Conservation (phyloP, 2,329 filamentous ascomycete species). For the Mycosphaerella sp. region DNA sequence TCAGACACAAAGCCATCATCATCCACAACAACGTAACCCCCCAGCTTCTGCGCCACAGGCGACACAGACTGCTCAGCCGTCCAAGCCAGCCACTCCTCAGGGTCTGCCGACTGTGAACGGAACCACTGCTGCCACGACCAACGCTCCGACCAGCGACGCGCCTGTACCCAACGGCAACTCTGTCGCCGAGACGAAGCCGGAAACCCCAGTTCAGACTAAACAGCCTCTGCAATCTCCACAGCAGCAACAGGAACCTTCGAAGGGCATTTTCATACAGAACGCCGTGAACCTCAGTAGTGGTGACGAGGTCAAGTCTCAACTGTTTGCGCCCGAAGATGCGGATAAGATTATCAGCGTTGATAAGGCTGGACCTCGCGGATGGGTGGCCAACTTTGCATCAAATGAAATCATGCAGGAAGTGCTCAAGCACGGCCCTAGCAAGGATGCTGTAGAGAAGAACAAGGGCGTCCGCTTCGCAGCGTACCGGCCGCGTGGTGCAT, state of each 20-base stretch:
- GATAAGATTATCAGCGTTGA: constrained; percentile 63
- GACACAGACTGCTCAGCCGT: constrained; percentile 25
- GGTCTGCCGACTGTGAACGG: constrained; percentile 28
- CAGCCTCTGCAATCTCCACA: constrained; percentile 24
- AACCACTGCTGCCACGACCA: constrained; percentile 24
- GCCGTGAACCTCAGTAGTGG: constrained; percentile 58
- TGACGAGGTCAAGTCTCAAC: constrained; percentile 66
- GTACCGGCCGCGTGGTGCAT: constrained; percentile 61
- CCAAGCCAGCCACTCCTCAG: constrained; percentile 26
- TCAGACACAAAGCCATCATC: constrained; percentile 23
- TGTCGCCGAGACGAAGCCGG: constrained; percentile 35
- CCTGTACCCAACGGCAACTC: constrained; percentile 48
- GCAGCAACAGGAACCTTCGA: constrained; percentile 43
- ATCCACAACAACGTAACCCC: constrained; percentile 27
- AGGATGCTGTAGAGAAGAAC: constrained; percentile 56
- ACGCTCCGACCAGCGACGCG: constrained; percentile 33
- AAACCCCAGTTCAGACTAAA: constrained; percentile 48
- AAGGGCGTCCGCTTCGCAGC: constrained; percentile 41
- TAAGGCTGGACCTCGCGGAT: constrained; percentile 74
- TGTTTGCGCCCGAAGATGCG: constrained; percentile 78
- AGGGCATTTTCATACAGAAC: constrained; percentile 79
- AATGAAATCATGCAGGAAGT: constrained; percentile 74
- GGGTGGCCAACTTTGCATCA: constrained; percentile 78
- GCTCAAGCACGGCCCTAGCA: constrained; percentile 66
- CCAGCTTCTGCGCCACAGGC: constrained; percentile 23